Base-by-base conservation (phyloP, 768 basidiomycete genomes). In the Lanmaoa rubissima region DNA sequence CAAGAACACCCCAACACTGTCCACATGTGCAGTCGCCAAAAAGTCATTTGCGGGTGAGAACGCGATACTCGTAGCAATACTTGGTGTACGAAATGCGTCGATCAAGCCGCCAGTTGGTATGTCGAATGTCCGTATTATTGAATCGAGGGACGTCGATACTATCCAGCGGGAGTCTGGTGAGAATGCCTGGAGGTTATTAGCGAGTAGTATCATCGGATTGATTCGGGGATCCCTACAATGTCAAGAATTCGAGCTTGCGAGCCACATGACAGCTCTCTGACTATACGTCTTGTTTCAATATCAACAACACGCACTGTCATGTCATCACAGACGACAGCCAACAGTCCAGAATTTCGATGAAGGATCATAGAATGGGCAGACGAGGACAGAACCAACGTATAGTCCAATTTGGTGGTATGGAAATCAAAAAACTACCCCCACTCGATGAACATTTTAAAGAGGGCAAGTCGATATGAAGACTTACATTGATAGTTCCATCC, bases 1-100 rank as follows among this genome's bases (percentile, higher is more conserved):
- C n/a, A 99, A 81, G 71, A 89, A 95, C 2, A 99, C 82, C 12
- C 95, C 97, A 51, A 98, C 88, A 56, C 87, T 94, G 63, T 97
- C 95, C 7, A 97, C 86, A 69, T 99, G 97, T 1, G 92, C 80
- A 11, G 95, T 95, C 1, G 97, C 97, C 59, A 99, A 74, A 76
- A 99, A 98, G 71, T 98, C 97, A 53, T 90, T 90, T 0, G 93
- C 88, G 0, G 97, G 97, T 3, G 95, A 98, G 71, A 99, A 96
- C 1, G 92, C 81, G 19, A 99, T 74, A 66, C 88, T 93, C 0
- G 92, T 95, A 6, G 96, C 92, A 26, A 96, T 82, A 62, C 88
- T 92, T 31, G 88, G 75, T 10, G 93, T 94, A 52, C 84, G 82
- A 78, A 99, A 98, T 0, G 86, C 92, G 65, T 98, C 94, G 51